Evolutionary conservation across 2,329 filamentous ascomycete species (phyloP), one percentile per base, ranked within the genome.

Genomic region (Emericellopsis cladophorae): DNA sequence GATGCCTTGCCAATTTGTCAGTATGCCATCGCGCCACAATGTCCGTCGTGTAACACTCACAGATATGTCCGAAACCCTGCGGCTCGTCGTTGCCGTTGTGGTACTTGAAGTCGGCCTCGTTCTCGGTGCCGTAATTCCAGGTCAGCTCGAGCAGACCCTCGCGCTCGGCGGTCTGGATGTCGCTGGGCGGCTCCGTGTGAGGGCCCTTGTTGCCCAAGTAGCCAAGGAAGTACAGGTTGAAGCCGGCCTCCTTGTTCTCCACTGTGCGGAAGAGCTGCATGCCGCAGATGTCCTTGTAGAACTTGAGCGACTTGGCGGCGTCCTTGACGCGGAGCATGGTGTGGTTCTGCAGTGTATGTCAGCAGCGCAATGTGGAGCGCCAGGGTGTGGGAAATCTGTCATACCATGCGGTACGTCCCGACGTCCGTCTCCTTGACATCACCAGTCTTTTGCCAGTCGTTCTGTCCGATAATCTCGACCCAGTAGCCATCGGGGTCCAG

Each of bases 301-400:
- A 90, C 54, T 79, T 77, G 54, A 89, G 67, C 12, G 80, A 84
- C 60, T 76, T 79, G 55, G 85, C 72, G 21, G 72, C 68, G 50
- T 85, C 79, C 66, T 95, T 96, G 64, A 96, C 82, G 24, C 92
- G 84, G 51, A 98, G 76, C 92, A 96, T 96, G 42, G 84, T 88
- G 65, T 92, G 85, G 65, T 92, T 89, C 78, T 82, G 34, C 12
- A 18, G 21, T 11, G 26, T 26, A 6, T 10, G 15, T 37, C 36
- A n/a, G 14, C n/a, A 22, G 3, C 16, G 14, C 36, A 23, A n/a
- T n/a, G n/a, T n/a, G n/a, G n/a, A n/a, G n/a, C n/a, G n/a, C n/a
- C n/a, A n/a, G n/a, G n/a, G n/a, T n/a, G n/a, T n/a, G n/a, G n/a
- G n/a, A n/a, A n/a, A 15, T 7, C 12, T 12, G 12, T 29, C 59